Evolutionary conservation across 148 eudicot genomes (phyloP).

Genomic region (Diospyros kaki): DNA sequence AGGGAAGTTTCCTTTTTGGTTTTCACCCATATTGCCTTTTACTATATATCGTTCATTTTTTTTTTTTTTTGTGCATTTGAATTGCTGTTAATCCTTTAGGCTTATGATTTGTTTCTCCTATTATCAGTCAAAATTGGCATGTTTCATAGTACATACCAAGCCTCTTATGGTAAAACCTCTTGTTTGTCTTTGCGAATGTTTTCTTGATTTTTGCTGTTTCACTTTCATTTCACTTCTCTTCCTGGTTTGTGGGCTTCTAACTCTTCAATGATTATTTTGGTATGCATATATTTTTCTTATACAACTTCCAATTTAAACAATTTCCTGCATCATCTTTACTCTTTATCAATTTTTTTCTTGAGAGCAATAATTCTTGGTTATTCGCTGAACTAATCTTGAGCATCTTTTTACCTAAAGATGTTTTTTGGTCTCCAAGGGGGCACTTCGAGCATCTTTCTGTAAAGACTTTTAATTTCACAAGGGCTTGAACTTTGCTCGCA

Average conservation of each 20-base stretch:
- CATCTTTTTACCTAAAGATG: not conserved
- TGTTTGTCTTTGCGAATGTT: not conserved
- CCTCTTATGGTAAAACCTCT: too few species aligned
- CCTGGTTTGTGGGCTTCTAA: not conserved
- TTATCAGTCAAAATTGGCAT: not conserved
- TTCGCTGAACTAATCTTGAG: not conserved
- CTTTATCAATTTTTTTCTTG: not conserved
- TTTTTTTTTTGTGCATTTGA: not conserved
- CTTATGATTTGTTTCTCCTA: not conserved
- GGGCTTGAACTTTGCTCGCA: not conserved
- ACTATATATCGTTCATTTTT: not conserved
- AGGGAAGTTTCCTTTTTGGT: too few species aligned
- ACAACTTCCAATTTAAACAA: too few species aligned
- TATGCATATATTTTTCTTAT: not conserved
- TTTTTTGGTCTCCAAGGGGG: not conserved
- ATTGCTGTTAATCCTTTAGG: not conserved
- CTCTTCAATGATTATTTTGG: not conserved
- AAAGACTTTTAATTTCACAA: too few species aligned
- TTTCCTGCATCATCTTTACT: not conserved
- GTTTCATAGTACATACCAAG: not conserved
- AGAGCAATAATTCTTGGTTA: not conserved
- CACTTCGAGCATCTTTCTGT: too few species aligned
- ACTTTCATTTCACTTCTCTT: not conserved
- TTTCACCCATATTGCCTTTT: not conserved
- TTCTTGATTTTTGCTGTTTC: not conserved